Base-by-base conservation (phyloP, 257 asterid genomes). In the Rubia yunnanensis region DNA sequence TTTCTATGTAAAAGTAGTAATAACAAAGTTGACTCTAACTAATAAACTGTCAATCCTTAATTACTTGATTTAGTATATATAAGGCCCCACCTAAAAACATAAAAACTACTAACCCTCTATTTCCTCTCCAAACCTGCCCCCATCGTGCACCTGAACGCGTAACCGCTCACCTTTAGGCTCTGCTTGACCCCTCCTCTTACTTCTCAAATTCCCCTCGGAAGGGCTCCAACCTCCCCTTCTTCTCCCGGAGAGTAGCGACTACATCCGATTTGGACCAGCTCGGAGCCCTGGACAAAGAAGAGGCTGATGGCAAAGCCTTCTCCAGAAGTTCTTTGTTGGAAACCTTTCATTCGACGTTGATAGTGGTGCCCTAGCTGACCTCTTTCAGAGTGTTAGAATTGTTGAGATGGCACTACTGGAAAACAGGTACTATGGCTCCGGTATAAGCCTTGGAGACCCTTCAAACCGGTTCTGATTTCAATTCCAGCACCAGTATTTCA, bases 261-360 rank as follows among this genome's bases (percentile, higher is more conserved):
- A 84, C 96, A 2, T 83, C 96, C 0, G 95, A 86, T 20, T 60
- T 80, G 28, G 74, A 70, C 46, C 73, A 73, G 59, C 17, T 65
- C n/a, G 81, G 66, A 44, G 76, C 46, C 5, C 64, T 60, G 24
- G 79, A 65, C 6, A 49, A 69, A 0, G 85, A 75, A 5, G 81
- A 70, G 54, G 88, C 68, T 36, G 74, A 52, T 1, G 67, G 66
- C 7, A 81, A 62, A 15, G 85, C 65, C 10, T 76, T 57, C 24
- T 70, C 63, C 30, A 83, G 53, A 87, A 89, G 67, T 77, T 92
- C 30, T 92, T 84, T 31, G 97, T 92, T 0, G 96, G 98, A 15
- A 92, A 92, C 73, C 81, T 92, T 77, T 88, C 98, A 4, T 92
- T 85, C 49, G 75, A 23, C 60, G 88, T 80, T 11, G 98, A 92